Evolutionary conservation across 2,329 filamentous ascomycete genomes (phyloP), one percentile per base, ranked within the genome.

Genomic region (Colletotrichum neosansevieriae): DNA sequence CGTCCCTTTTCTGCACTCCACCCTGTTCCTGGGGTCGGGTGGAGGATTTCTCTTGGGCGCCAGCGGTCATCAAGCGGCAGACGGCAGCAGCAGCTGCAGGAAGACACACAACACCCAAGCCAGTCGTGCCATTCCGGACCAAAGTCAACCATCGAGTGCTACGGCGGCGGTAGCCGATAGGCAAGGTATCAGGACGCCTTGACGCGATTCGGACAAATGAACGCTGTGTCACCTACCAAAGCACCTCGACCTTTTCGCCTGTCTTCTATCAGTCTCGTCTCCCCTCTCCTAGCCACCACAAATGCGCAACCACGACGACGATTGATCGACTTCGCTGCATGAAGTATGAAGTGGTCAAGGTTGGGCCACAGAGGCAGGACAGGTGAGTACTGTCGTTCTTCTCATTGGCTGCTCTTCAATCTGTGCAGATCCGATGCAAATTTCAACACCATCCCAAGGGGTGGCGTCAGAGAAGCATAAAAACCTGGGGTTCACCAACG

Each of bases 61-160:
- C 49, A 15, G 19, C 34, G 40, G 15, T 34, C 21, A 15, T 19
- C 19, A 58, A 44, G 59, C 45, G 15, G 34, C 40, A 34, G 24
- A 63, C 64, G 42, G 36, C 51, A 24, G 50, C 51, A 29, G 49
- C 58, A 53, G 34, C 58, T n/a, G 34, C 21, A 51, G 29, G 29
- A 29, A 29, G 7, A 34, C 60, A 64, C 44, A 53, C 45, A 60
- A 67, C 15, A 51, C n/a, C 17, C 49, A 13, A 32, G 32, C 34
- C 51, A 34, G 17, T 54, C 51, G 51, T 36, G 63, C 29, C 62
- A 44, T 36, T 50, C 38, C 38, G 15, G 9, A 58, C 12, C 34
- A 58, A n/a, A 68, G 45, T 17, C 47, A 47, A 57, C 60, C 61
- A 59, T 68, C 49, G 65, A 65, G 54, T 68, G 53, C 47, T 68